These are phyloP conservation scores for Mortierella sp. DNA, from an alignment of 371 early-diverging fungal species.

Conservation along the genomic window DNA sequence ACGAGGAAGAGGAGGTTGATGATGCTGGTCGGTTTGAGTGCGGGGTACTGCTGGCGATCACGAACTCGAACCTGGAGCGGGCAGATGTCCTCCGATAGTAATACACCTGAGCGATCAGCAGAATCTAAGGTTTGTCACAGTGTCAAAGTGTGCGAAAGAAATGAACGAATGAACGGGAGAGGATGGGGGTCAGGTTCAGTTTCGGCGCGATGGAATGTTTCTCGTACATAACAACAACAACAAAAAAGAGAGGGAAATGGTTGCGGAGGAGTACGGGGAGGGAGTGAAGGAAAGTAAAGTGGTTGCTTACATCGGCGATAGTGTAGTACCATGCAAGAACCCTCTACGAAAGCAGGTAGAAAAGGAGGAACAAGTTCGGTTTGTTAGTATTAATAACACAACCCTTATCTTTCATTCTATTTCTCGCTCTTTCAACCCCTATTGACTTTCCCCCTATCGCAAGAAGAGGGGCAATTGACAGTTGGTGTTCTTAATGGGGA, in stretches of 20 bases:
- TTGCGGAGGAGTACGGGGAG: background rate
- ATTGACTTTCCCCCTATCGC: background rate
- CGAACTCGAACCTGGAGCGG: slow-evolving; percentile 8
- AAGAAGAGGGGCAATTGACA: too few relatives aligned
- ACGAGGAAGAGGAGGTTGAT: background rate
- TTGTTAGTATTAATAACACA: background rate
- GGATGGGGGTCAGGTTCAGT: background rate
- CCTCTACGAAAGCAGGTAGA: slow-evolving; percentile 15
- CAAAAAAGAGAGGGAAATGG: background rate
- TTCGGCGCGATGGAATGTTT: background rate
- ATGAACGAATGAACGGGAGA: background rate
- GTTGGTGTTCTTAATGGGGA: too few relatives aligned
- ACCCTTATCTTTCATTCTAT: background rate
- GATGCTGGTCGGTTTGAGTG: background rate
- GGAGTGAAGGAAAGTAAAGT: background rate
- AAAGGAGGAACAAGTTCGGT: slow-evolving; percentile 3
- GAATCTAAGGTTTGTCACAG: slow-evolving; percentile 28
- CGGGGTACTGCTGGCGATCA: background rate
- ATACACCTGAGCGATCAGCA: slow-evolving; percentile 66
- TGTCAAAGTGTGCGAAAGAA: too few relatives aligned
- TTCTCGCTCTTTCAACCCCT: background rate
- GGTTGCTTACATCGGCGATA: slow-evolving; percentile 44
- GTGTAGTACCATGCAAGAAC: slow-evolving; percentile 53
- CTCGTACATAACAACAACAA: background rate
- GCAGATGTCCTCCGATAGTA: slow-evolving; percentile 58